Conservation (phyloP, 2,329 filamentous ascomycete species). For the Talaromyces sp. region DNA sequence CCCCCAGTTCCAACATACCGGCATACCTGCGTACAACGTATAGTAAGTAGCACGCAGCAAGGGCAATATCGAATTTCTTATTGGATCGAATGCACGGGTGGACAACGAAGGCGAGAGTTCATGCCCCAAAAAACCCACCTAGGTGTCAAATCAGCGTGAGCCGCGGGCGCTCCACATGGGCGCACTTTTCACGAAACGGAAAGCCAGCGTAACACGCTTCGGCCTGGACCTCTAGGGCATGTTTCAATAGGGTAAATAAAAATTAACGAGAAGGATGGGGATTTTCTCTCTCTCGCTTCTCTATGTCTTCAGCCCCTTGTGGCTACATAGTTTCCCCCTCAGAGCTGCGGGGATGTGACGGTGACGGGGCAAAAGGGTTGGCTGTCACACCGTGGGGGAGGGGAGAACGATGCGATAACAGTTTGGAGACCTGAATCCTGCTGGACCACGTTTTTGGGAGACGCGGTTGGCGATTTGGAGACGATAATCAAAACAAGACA, state of each 20-base stretch:
- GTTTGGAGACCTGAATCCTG: not conserved
- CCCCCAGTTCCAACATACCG: not conserved
- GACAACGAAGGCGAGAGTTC: constrained; percentile 14
- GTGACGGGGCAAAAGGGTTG: constrained; percentile 7
- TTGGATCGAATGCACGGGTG: constrained; percentile 11
- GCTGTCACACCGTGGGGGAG: constrained; percentile 11
- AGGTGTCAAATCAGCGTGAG: constrained; percentile 21
- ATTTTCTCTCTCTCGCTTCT: not conserved
- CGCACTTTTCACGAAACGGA: constrained; percentile 21
- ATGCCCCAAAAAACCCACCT: constrained; percentile 12
- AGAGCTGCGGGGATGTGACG: constrained; percentile 14
- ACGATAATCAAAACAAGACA: constrained; percentile 1
- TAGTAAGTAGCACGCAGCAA: not conserved
- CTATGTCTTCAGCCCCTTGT: not conserved
- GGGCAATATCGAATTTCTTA: constrained; percentile 1
- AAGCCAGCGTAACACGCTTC: constrained; percentile 14
- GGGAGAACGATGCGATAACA: not conserved
- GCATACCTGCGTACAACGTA: constrained; percentile 5
- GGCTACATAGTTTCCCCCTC: not conserved
- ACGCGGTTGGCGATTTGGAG: not conserved
- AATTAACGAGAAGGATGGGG: not conserved
- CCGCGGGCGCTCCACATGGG: constrained; percentile 22
- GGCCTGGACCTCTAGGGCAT: constrained; percentile 8
- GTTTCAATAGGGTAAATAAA: constrained; percentile 4
- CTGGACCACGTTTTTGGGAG: not conserved